phyloP scores from a whole-genome alignment of 495 filamentous ascomycete species.

The Aspergillus egyptiacus region DNA sequence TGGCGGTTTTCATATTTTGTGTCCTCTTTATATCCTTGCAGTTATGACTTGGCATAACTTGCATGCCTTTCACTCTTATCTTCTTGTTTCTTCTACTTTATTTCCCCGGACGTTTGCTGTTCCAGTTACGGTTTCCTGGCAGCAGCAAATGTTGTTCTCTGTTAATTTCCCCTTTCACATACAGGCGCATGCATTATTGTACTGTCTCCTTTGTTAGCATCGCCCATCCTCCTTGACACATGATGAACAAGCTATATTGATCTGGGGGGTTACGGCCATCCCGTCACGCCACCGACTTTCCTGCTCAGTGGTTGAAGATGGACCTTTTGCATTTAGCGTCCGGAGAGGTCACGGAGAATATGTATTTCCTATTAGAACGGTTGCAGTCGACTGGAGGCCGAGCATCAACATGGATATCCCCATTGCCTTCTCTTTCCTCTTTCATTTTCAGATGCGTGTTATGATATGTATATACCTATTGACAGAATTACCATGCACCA shows the following conservation, averaged over 20 bases:
- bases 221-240: conserved; percentile 15
- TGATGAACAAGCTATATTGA: conserved; percentile 23
- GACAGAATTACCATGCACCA: background rate
- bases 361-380: conserved; percentile 7
- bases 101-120: conserved; percentile 20
- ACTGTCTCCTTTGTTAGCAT: conserved; percentile 23
- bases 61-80: conserved; percentile 24
- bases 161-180: conserved; percentile 24
- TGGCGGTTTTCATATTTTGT: conserved; percentile 21
- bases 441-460: background rate
- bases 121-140: conserved; percentile 41
- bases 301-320: conserved; percentile 1
- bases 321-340: conserved; percentile 1
- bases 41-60: conserved; percentile 23
- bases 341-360: conserved; percentile 1
- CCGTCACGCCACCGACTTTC: background rate
- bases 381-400: background rate
- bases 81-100: conserved; percentile 18
- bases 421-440: background rate
- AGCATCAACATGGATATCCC: background rate
- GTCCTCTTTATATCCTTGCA: conserved; percentile 18
- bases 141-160: conserved; percentile 23
- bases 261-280: conserved; percentile 9
- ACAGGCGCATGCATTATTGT: conserved; percentile 19
- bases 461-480: conserved; percentile 9